Conservation (phyloP, 495 filamentous ascomycete species). For the Daldinia decipiens region DNA sequence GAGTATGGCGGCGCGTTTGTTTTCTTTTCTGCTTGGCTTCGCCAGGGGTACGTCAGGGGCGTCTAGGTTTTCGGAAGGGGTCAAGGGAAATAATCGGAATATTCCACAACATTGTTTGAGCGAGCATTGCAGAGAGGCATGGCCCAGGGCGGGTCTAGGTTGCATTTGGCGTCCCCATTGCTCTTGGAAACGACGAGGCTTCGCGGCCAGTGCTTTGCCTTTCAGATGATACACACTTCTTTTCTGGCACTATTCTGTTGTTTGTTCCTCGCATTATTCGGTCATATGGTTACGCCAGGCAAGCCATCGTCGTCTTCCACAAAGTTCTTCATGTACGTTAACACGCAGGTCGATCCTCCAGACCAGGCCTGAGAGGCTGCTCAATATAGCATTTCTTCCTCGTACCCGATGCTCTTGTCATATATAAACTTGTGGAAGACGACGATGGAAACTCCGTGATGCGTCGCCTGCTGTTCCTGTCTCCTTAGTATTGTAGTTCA, state of each 20-base stretch:
- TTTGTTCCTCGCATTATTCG: slow-evolving; percentile 50
- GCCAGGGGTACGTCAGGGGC: slow-evolving; percentile 50
- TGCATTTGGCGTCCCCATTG: slow-evolving; percentile 52
- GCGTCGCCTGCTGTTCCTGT: slow-evolving; percentile 55
- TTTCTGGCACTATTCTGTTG: slow-evolving; percentile 46
- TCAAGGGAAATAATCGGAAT: slow-evolving; percentile 50
- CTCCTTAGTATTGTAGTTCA: slow-evolving; percentile 40
- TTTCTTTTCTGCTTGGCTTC: slow-evolving; percentile 28
- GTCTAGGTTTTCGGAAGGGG: slow-evolving; percentile 49
- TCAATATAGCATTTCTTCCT: slow-evolving; percentile 64
- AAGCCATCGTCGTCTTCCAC: slow-evolving; percentile 75
- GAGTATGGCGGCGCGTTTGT: slow-evolving; percentile 37
- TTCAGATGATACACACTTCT: slow-evolving; percentile 51
- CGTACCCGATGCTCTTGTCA: slow-evolving; percentile 53
- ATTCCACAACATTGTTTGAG: slow-evolving; percentile 50
- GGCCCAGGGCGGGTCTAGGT: slow-evolving; percentile 54
- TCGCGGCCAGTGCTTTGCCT: slow-evolving; percentile 49
- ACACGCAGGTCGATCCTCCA: slow-evolving; percentile 60
- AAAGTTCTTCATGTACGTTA: slow-evolving; percentile 83
- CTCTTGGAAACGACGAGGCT: slow-evolving; percentile 56
- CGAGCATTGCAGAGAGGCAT: slow-evolving; percentile 53
- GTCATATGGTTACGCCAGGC: slow-evolving; percentile 62
- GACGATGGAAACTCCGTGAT: slow-evolving; percentile 62
- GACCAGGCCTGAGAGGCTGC: slow-evolving; percentile 56
- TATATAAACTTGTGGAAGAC: slow-evolving; percentile 60